phyloP scores from a whole-genome alignment of 2,329 filamentous ascomycete species.

The Pseudopithomyces maydicus region DNA sequence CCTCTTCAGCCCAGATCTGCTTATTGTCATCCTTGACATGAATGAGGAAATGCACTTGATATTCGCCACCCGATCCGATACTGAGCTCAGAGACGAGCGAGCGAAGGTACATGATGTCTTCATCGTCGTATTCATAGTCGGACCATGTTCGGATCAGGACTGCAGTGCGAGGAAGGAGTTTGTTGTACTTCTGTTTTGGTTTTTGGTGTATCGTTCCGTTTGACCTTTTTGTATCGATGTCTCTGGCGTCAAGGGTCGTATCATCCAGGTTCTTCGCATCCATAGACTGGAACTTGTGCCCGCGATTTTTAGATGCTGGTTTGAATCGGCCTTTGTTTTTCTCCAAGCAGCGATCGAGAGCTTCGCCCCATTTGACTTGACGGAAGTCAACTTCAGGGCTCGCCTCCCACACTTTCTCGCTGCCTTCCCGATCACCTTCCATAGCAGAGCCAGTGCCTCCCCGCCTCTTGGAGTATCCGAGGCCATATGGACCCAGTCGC shows the following conservation, averaged over 20 bases:
- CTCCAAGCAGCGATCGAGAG: constrained; percentile 73
- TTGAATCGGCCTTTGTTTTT: constrained; percentile 74
- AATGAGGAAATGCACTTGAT: constrained; percentile 80
- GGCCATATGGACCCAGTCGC: constrained; percentile 84
- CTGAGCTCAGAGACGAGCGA: constrained; percentile 80
- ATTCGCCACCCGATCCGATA: constrained; percentile 79
- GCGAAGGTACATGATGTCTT: constrained; percentile 82
- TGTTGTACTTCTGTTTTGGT: constrained; percentile 36
- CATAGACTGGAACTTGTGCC: constrained; percentile 50
- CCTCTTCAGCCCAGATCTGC: constrained; percentile 81
- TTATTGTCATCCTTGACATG: constrained; percentile 81
- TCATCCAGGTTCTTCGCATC: constrained; percentile 30
- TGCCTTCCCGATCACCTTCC: constrained; percentile 80
- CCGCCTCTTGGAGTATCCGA: constrained; percentile 78
- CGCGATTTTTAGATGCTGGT: constrained; percentile 36
- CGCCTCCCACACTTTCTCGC: constrained; percentile 77
- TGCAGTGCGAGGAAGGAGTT: constrained; percentile 66
- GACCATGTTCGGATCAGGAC: constrained; percentile 84
- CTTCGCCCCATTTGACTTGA: constrained; percentile 77
- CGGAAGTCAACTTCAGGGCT: constrained; percentile 76
- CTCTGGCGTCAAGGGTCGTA: neutral
- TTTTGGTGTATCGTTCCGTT: constrained; percentile 23
- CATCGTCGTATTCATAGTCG: constrained; percentile 76
- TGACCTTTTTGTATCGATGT: constrained; percentile 3
- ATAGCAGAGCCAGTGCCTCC: constrained; percentile 87